These are phyloP conservation scores for Malassezia furfur DNA, from an alignment of 1,284 basidiomycete species.

Conservation along the genomic window DNA sequence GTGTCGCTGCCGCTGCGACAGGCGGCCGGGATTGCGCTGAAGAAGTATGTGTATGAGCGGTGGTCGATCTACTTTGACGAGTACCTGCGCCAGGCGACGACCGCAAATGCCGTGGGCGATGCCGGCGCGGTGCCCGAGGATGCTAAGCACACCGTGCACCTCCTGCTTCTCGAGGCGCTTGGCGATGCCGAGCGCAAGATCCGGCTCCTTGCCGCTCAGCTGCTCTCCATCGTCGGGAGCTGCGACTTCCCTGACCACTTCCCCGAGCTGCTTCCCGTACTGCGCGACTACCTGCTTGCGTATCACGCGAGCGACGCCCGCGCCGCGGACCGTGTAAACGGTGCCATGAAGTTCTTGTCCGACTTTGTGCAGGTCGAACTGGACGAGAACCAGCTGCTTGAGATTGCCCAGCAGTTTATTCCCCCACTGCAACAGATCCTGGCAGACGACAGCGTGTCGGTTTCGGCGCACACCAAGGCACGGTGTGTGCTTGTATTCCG, in stretches of 20 bases:
- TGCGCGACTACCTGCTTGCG: slow-evolving; percentile 26
- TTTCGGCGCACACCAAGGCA: slow-evolving; percentile 52
- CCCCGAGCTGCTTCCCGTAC: slow-evolving; percentile 31
- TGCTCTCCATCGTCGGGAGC: slow-evolving; percentile 32
- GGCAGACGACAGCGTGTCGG: slow-evolving; percentile 14
- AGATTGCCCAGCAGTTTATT: slow-evolving; percentile 33
- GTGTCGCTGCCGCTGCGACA: slow-evolving; percentile 23
- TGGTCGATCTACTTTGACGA: slow-evolving; percentile 39
- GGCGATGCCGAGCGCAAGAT: slow-evolving; percentile 30
- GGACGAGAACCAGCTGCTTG: slow-evolving; percentile 42
- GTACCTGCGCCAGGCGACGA: slow-evolving; percentile 14
- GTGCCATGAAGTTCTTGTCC: slow-evolving; percentile 36
- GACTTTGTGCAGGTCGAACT: slow-evolving; percentile 42
- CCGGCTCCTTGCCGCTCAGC: slow-evolving; percentile 31
- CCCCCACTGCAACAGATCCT: slow-evolving; percentile 34
- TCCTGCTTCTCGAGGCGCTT: slow-evolving; percentile 26
- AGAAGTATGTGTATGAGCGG: slow-evolving; percentile 33
- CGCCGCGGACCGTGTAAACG: slow-evolving; percentile 24
- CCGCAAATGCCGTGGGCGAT: slow-evolving; percentile 9
- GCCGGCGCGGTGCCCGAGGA: slow-evolving; percentile 21
- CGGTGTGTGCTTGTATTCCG: slow-evolving; percentile 78
- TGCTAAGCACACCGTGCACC: slow-evolving; percentile 30
- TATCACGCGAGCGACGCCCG: slow-evolving; percentile 1
- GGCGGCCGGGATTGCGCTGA: slow-evolving; percentile 34
- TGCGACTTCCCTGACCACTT: slow-evolving; percentile 45